phyloP scores from a whole-genome alignment of 768 basidiomycete species.

The Galerina marginata region DNA sequence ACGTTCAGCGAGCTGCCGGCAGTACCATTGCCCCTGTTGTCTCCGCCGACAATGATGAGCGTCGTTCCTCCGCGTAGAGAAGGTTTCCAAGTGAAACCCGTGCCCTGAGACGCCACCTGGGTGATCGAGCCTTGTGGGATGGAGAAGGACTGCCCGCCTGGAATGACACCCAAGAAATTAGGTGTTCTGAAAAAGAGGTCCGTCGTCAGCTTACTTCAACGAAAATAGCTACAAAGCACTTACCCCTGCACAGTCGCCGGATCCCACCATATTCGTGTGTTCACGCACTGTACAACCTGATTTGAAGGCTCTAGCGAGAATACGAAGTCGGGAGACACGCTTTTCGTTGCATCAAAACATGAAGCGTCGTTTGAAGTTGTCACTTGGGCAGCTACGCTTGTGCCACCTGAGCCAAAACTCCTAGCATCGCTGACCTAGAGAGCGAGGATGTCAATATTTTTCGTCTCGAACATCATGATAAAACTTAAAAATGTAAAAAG shows the following conservation, averaged over 20 bases:
- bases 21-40: conserved; percentile 66
- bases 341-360: conserved; percentile 61
- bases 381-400: conserved; percentile 69
- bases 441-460: not conserved
- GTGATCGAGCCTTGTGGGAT: conserved; percentile 60
- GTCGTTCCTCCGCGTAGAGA: conserved; percentile 68
- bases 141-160: conserved; percentile 77
- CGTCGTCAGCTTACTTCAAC: not conserved
- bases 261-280: conserved; percentile 73
- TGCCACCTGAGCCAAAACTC: conserved; percentile 74
- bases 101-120: conserved; percentile 47
- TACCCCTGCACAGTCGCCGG: conserved; percentile 57
- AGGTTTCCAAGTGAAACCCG: conserved; percentile 75
- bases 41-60: conserved; percentile 70
- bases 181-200: conserved; percentile 46
- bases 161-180: conserved; percentile 75
- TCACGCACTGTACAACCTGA: conserved; percentile 67
- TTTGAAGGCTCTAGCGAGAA: conserved; percentile 68
- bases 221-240: conserved; percentile 17
- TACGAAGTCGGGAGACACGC: conserved; percentile 57
- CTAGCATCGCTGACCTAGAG: conserved; percentile 40
- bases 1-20: conserved; percentile 67
- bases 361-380: conserved; percentile 51
- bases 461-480: not conserved
- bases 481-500: conserved; percentile 2